These are phyloP conservation scores for Thymus mandschuricus DNA, from an alignment of 257 asterid genomes.

Conservation along the genomic window DNA sequence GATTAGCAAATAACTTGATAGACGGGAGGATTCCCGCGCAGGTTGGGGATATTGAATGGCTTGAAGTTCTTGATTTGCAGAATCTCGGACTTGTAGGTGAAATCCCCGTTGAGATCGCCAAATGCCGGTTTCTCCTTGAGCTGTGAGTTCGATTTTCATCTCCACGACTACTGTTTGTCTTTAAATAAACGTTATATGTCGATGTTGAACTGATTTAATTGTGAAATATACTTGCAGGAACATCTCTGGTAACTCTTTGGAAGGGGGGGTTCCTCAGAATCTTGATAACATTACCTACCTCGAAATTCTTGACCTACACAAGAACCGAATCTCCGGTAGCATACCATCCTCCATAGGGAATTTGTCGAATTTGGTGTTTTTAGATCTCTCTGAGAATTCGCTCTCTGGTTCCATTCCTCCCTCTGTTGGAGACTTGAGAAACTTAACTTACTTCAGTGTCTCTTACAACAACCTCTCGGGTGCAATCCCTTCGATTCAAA, in stretches of 20 bases:
- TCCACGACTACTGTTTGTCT: too few relatives aligned
- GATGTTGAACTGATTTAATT: constrained; percentile 12
- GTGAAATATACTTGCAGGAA: constrained; percentile 57
- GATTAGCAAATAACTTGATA: constrained; percentile 29
- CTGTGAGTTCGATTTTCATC: constrained; percentile 57
- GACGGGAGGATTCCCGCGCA: constrained; percentile 66
- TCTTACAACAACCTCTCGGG: constrained; percentile 87
- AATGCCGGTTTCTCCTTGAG: constrained; percentile 83
- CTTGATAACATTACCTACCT: constrained; percentile 72
- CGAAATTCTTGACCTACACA: constrained; percentile 69
- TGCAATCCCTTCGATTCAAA: constrained; percentile 60
- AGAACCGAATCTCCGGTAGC: constrained; percentile 57
- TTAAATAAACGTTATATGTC: too few relatives aligned
- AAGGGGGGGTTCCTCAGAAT: constrained; percentile 63
- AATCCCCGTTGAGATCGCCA: constrained; percentile 67
- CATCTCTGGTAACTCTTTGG: constrained; percentile 66
- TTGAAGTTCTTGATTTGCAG: constrained; percentile 79
- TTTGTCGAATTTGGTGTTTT: constrained; percentile 57
- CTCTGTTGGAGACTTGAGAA: constrained; percentile 54
- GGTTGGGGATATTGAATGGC: constrained; percentile 77
- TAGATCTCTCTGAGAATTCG: constrained; percentile 72
- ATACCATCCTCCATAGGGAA: constrained; percentile 67
- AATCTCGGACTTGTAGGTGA: constrained; percentile 68
- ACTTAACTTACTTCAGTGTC: constrained; percentile 67
- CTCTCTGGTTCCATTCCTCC: constrained; percentile 68